These are phyloP conservation scores for Annulohypoxylon moriforme DNA, from an alignment of 495 filamentous ascomycete species.

Conservation along the genomic window DNA sequence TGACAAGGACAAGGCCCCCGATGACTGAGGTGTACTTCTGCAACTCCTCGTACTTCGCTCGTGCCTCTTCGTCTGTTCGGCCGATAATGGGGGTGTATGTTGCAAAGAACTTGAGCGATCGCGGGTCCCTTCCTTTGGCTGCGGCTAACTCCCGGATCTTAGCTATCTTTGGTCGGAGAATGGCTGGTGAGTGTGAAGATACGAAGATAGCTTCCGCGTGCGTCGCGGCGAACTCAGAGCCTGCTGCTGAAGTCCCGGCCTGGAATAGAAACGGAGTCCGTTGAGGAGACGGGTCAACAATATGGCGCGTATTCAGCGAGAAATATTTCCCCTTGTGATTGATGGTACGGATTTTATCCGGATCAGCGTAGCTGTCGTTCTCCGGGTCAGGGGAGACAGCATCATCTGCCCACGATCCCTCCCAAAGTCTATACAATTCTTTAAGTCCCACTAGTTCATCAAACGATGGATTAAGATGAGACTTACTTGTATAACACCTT, in stretches of 20 bases:
- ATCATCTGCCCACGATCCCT: slow-evolving; percentile 69
- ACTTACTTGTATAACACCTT: slow-evolving; percentile 66
- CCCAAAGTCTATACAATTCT: slow-evolving; percentile 62
- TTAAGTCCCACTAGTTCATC: not conserved
- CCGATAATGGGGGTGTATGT: slow-evolving; percentile 69
- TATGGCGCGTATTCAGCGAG: slow-evolving; percentile 62
- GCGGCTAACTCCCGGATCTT: slow-evolving; percentile 66
- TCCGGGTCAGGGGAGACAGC: slow-evolving; percentile 62
- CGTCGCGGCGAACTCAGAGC: slow-evolving; percentile 66
- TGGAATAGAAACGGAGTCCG: slow-evolving; percentile 73
- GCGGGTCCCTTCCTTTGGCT: slow-evolving; percentile 63
- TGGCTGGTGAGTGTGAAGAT: slow-evolving; percentile 62
- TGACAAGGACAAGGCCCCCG: slow-evolving; percentile 69
- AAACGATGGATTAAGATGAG: not conserved
- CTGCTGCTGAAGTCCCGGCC: slow-evolving; percentile 69
- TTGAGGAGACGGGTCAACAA: slow-evolving; percentile 70
- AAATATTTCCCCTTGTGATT: slow-evolving; percentile 70
- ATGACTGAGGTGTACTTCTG: slow-evolving; percentile 63
- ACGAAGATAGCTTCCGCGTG: slow-evolving; percentile 76
- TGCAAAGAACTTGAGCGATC: slow-evolving; percentile 69
- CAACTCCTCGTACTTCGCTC: slow-evolving; percentile 63
- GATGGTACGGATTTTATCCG: slow-evolving; percentile 67
- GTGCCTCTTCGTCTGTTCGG: slow-evolving; percentile 67
- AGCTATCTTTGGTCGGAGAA: slow-evolving; percentile 64
- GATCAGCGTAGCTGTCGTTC: slow-evolving; percentile 65